Evolutionary conservation across 2,329 filamentous ascomycete species (phyloP), one percentile per base, ranked within the genome.

Genomic region (Pyricularia pennisetigena): DNA sequence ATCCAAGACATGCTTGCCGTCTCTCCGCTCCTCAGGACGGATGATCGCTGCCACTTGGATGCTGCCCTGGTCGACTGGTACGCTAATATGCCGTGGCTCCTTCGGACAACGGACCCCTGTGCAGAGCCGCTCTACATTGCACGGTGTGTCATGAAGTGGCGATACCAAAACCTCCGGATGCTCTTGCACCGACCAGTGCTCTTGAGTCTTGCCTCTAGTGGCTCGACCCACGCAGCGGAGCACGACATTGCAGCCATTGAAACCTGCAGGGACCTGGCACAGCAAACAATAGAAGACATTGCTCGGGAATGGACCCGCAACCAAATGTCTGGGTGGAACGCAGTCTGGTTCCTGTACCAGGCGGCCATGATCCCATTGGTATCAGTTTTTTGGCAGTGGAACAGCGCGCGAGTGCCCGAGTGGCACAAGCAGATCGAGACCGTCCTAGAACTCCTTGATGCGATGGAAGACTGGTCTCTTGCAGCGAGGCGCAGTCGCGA

Each of bases 301-400:
- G 84, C 87, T 12, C 81, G 82, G 26, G 89, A 90, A 70, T 92
- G 90, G 79, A 85, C 86, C 64, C 85, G 87, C 64, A 91, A 92
- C 74, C 87, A 93, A 74, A 91, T 94, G 79, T 87, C 87, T 0
- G 90, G 90, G 9, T 94, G 90, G 91, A 92, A 92, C 75, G 91
- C 89, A 0, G 90, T 91, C 2, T 93, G 90, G 90, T 90, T 93
- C 77, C 84, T 92, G 69, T 94, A 92, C 78, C 91, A 94, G 76
- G 90, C 91, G 0, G 87, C 87, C 71, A 91, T 94, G 88, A 88
- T 94, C 9, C 91, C 91, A 0, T 83, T 94, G 1, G 85, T 94
- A 12, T 90, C 86, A 26, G 81, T 94, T 14, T 92, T 93, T 75
- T 90, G 86, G 81, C 88, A 92, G 74, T 82, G 80, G 77, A 79